Evolutionary conservation across 2,329 filamentous ascomycete species (phyloP), one percentile per base, ranked within the genome.

Genomic region (Phialophora verrucosa): DNA sequence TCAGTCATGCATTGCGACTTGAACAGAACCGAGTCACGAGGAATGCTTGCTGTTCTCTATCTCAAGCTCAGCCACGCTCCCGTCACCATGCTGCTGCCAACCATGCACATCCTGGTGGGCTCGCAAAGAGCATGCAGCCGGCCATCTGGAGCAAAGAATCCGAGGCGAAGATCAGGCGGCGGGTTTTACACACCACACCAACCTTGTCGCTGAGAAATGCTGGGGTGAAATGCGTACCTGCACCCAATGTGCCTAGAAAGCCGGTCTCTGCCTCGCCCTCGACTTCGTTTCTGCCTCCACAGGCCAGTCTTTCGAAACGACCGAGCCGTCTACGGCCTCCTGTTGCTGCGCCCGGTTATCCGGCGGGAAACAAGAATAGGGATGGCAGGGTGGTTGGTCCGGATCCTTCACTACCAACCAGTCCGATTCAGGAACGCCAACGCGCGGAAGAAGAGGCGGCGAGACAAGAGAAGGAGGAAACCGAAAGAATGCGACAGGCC

Each of bases 1-100:
- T 69, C 25, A 65, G 64, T 38, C 67, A 69, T 29, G 25, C 53
- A 14, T 27, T 67, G 58, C 67, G 59, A 35, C 32, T 55, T 14
- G 67, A 66, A 59, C 55, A 51, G 29, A 57, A 38, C 23, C 17
- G 56, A 59, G 8, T 31, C 6, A 8, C 53, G 32, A 27, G 47
- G 2, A 5, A 20, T 29, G 20, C 38, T 56, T 64, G 60, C 32
- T 69, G 53, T 50, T 31, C 50, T 10, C 4, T 7, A 4, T 32
- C 17, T 14, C 53, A 55, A 29, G 29, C n/a, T 4, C 29, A 17
- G 25, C 53, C 49, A 27, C 29, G 25, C 23, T 6, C 31, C 27
- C 11, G 8, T n/a, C 44, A 59, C 3, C 29, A 35, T 51, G 27
- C n/a, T 50, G 25, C 25, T 2, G 10, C 38, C n/a, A 59, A 59